These are phyloP conservation scores for Patellifolia procumbens DNA, from an alignment of 179 eudicot species.

Conservation along the genomic window DNA sequence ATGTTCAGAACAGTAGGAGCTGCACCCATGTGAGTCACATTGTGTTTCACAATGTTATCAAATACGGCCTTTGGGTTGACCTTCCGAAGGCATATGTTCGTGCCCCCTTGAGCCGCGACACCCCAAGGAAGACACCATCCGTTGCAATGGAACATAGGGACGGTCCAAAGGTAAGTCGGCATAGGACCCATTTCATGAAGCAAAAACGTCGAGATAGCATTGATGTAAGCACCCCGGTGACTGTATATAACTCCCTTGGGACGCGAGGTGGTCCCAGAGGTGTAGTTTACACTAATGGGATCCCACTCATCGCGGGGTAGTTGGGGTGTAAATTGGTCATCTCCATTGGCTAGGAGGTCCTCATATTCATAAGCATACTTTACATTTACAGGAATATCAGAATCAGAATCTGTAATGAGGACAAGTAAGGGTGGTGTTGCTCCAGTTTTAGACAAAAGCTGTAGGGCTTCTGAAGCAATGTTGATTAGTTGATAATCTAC, in stretches of 20 bases:
- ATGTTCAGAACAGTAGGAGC: constrained; percentile 68
- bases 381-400: background rate
- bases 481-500: constrained; percentile 48
- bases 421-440: constrained; percentile 43
- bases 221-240: constrained; percentile 67
- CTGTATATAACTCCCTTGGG: constrained; percentile 67
- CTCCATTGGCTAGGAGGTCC: constrained; percentile 42
- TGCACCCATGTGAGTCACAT: constrained; percentile 64
- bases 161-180: constrained; percentile 69
- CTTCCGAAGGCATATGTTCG: constrained; percentile 55
- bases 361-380: constrained; percentile 41
- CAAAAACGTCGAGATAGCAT: constrained; percentile 49
- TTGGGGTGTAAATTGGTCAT: constrained; percentile 33
- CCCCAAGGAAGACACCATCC: constrained; percentile 85
- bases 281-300: constrained; percentile 54
- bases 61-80: constrained; percentile 54
- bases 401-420: constrained; percentile 40
- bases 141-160: constrained; percentile 69
- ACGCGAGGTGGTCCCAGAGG: constrained; percentile 68
- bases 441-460: constrained; percentile 30
- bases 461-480: constrained; percentile 43
- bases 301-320: constrained; percentile 48
- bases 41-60: constrained; percentile 44
- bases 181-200: constrained; percentile 52
- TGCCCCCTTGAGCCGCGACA: constrained; percentile 61